These are phyloP conservation scores for Claviceps digitariae DNA, from an alignment of 2,329 filamentous ascomycete species.

Conservation along the genomic window DNA sequence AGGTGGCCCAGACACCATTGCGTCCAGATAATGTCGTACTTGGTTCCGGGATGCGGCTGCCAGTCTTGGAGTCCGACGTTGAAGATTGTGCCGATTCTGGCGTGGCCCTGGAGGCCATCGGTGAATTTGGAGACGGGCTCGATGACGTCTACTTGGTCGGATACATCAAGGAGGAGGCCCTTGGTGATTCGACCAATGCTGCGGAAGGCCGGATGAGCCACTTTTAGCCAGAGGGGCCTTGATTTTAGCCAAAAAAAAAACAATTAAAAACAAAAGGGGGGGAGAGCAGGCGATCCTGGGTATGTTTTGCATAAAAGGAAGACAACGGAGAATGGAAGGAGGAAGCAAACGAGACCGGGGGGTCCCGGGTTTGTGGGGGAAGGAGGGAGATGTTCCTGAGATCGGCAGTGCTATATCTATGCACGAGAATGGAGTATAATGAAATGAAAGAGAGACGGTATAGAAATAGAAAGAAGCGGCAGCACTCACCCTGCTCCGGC, in stretches of 20 bases:
- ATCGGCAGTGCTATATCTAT: too few species aligned
- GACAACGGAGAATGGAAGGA: too few species aligned
- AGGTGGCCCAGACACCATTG: conserved; percentile 87
- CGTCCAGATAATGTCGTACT: conserved; percentile 75
- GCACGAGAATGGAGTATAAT: too few species aligned
- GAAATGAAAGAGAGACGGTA: too few species aligned
- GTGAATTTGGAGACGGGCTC: conserved; percentile 81
- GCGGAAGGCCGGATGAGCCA: not conserved
- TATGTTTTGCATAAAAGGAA: not conserved
- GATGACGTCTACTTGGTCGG: conserved; percentile 64
- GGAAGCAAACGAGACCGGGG: too few species aligned
- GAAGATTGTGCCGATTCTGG: conserved; percentile 50
- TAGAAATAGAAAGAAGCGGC: not conserved
- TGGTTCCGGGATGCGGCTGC: conserved; percentile 29
- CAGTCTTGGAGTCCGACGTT: conserved; percentile 65
- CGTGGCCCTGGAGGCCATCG: conserved; percentile 37
- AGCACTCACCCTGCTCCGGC: conserved; percentile 24
- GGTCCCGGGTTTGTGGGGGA: too few species aligned
- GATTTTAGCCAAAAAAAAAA: too few species aligned
- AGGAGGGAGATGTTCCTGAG: too few species aligned
- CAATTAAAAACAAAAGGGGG: too few species aligned
- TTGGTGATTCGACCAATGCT: conserved; percentile 76
- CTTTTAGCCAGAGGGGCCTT: not conserved
- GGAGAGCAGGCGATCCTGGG: not conserved
- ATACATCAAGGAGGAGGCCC: conserved; percentile 58